phyloP scores from a whole-genome alignment of 495 filamentous ascomycete genomes.

The Aspergillus olivimuriae region DNA sequence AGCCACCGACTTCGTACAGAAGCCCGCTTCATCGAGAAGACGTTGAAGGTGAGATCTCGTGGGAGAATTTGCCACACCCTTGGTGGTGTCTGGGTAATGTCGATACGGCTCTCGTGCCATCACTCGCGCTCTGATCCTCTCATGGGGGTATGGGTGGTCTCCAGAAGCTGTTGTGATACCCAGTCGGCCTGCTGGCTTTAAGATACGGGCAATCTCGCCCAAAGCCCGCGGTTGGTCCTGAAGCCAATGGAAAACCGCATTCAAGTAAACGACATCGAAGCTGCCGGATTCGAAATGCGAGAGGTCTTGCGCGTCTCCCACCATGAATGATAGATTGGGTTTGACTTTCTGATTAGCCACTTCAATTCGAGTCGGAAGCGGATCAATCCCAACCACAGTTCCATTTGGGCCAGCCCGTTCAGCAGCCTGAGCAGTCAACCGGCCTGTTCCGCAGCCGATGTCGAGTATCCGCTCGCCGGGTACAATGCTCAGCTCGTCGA shows the following conservation, averaged over 20 bases:
- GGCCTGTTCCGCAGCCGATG: neutral
- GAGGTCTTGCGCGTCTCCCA: neutral
- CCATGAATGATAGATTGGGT: neutral
- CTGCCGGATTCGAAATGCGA: neutral
- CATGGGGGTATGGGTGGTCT: neutral
- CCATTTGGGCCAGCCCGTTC: neutral
- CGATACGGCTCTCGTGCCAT: neutral
- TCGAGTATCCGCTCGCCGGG: neutral
- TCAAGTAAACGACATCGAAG: neutral
- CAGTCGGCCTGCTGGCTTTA: neutral
- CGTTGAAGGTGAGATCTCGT: neutral
- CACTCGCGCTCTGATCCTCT: neutral
- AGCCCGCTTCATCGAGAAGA: neutral
- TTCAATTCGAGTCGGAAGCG: neutral
- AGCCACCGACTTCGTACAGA: neutral
- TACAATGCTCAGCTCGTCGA: neutral
- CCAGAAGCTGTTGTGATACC: neutral
- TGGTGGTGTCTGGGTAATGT: neutral
- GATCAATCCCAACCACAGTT: neutral
- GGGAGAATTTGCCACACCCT: neutral
- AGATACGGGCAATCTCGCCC: neutral
- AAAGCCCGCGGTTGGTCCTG: neutral
- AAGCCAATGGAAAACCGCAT: neutral
- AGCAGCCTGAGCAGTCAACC: neutral
- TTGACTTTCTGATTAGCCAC: neutral